Evolutionary conservation across 805 yeast species (phyloP), one percentile per base, ranked within the genome.

Genomic region (Vanderwaltozyma polyspora): DNA sequence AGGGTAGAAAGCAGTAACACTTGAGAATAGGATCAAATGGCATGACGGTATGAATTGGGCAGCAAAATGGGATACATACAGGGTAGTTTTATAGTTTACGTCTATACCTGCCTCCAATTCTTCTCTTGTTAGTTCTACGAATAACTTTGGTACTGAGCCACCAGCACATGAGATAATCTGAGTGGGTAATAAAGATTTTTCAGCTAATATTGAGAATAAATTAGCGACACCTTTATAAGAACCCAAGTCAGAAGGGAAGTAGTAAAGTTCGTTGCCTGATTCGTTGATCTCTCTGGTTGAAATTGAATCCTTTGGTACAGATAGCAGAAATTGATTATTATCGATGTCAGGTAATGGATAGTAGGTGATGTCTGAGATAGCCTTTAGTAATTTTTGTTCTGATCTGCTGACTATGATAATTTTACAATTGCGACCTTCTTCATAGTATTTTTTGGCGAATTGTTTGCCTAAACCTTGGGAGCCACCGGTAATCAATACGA

Each of bases 401-500:
- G 89, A 79, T 43, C 98, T 66, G 1, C 96, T 85, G 10, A 87
- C 79, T 14, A 91, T 58, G 2, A 80, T 62, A 1, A 87, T 82
- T 34, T 72, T 68, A 25, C 86, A 80, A 3, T 79, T 76, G 14
- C 52, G 45, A 2, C 64, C 40, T 19, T 44, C 49, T 6, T 36
- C 28, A 36, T 67, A 72, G 30, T 78, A 61, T 36, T 70, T 65
- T 28, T 63, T 61, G 0, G 94, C 94, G 37, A 89, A 57, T 25
- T 79, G 82, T 3, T 76, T 76, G 0, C 98, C 98, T 1, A 89
- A 63, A 0, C 98, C 98, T 51, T 89, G 98, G 0, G 95, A 85
- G 0, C 85, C 97, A 3, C 98, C 98, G 0, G 94, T 73, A n/a
- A 89, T 68, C 13, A 89, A 67, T 3, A 79, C 86, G 1, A 71